Conservation (phyloP, 2,329 filamentous ascomycete genomes). For the Endothia cerciana region DNA sequence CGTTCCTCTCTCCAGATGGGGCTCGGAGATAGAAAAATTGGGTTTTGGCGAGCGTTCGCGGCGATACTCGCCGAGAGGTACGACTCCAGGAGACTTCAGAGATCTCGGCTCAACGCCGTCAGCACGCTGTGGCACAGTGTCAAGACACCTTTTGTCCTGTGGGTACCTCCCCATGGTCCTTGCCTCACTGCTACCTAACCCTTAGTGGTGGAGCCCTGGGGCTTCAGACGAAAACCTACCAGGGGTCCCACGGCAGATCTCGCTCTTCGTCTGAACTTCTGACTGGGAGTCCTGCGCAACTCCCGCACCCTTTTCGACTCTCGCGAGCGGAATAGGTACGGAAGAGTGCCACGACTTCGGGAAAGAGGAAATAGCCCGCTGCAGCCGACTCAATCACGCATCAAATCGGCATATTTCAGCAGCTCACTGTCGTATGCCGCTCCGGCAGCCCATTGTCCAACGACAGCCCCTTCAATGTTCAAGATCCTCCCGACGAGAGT, state of each 20-base stretch:
- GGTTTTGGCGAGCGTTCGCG: neutral
- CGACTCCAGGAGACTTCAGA: neutral
- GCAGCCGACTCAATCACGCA: neutral
- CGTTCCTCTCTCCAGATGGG: neutral
- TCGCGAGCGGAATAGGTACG: conserved; percentile 7
- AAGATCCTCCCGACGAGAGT: neutral
- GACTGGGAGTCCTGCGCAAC: conserved; percentile 23
- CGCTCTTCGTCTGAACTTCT: conserved; percentile 25
- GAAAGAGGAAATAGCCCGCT: neutral
- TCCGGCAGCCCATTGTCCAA: neutral
- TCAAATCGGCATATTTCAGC: neutral
- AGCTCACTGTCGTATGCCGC: neutral
- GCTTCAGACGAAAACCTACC: conserved; percentile 28
- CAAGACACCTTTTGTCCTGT: conserved; percentile 1
- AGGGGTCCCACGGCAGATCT: conserved; percentile 23
- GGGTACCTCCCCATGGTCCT: conserved; percentile 6
- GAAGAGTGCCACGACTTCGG: neutral
- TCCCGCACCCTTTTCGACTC: conserved; percentile 23
- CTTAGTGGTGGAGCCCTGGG: conserved; percentile 20
- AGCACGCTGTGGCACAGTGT: conserved; percentile 12
- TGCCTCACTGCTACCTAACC: conserved; percentile 21
- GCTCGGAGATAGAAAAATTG: neutral
- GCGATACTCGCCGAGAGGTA: neutral
- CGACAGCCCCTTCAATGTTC: neutral
- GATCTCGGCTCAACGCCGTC: neutral